phyloP scores from a whole-genome alignment of 495 filamentous ascomycete species.

The Penicilliopsis zonata region DNA sequence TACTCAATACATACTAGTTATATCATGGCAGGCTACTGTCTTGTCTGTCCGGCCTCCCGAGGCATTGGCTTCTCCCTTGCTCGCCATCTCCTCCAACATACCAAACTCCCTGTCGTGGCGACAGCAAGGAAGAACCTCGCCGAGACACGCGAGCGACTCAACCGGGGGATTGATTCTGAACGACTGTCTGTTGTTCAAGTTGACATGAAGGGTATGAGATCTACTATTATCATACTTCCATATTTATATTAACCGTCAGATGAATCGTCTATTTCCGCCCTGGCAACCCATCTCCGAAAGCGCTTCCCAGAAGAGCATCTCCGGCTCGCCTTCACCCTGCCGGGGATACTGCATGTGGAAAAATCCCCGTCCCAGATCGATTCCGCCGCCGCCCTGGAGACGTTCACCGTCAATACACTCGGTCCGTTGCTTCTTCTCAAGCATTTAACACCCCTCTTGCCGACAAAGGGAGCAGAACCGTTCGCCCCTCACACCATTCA shows the following conservation, averaged over 20 bases:
- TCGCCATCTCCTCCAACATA: conserved; percentile 51
- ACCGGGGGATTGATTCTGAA: conserved; percentile 38
- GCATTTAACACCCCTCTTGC: conserved; percentile 56
- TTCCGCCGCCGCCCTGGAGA: conserved; percentile 41
- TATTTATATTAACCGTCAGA: conserved; percentile 13
- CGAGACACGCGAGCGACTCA: conserved; percentile 37
- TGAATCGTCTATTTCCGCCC: conserved; percentile 26
- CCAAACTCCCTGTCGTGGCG: conserved; percentile 56
- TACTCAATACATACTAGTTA: no score
- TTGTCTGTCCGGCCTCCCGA: conserved; percentile 63
- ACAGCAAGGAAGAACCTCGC: conserved; percentile 51
- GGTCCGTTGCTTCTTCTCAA: conserved; percentile 68
- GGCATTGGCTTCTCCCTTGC: conserved; percentile 66
- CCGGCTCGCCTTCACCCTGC: conserved; percentile 56
- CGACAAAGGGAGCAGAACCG: conserved; percentile 29
- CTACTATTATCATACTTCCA: not conserved
- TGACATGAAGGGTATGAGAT: conserved; percentile 43
- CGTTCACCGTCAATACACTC: conserved; percentile 56
- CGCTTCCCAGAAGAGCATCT: conserved; percentile 46
- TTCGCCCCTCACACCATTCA: conserved; percentile 5
- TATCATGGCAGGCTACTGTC: no score
- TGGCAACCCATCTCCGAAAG: conserved; percentile 21
- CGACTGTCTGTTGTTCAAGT: conserved; percentile 43
- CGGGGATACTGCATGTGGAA: conserved; percentile 65
- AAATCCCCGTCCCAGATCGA: conserved; percentile 55